Percentiles rank a stretch among this genome's conserved stretches.
These are phyloP conservation scores for Penicillium parvum DNA, from an alignment of 495 filamentous ascomycete species.

Conservation along the genomic window DNA sequence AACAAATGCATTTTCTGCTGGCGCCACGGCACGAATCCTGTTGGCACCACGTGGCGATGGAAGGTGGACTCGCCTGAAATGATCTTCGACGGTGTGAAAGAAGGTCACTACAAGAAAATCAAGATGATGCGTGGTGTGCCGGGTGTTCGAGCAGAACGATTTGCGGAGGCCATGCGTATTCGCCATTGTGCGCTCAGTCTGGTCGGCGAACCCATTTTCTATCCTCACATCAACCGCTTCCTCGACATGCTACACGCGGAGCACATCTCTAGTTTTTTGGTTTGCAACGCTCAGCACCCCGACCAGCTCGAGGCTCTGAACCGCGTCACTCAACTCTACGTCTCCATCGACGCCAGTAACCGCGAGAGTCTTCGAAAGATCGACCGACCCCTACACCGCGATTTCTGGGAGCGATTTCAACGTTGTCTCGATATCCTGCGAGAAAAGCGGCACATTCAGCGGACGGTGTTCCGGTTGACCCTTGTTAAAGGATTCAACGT, in stretches of 20 bases:
- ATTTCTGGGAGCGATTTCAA: conserved; percentile 96
- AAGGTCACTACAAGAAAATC: conserved; percentile 92
- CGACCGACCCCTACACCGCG: conserved; percentile 86
- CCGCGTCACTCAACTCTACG: conserved; percentile 90
- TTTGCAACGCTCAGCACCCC: conserved; percentile 98
- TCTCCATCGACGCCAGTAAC: conserved; percentile 91
- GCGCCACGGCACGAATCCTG: conserved; percentile 95
- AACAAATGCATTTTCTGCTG: conserved; percentile 99
- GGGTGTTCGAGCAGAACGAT: conserved; percentile 85
- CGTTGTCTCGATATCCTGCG: conserved; percentile 85
- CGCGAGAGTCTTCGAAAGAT: conserved; percentile 80
- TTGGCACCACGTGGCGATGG: conserved; percentile 96
- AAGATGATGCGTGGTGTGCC: conserved; percentile 94
- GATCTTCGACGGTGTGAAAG: conserved; percentile 86
- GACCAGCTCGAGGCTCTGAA: conserved; percentile 77
- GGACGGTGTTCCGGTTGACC: conserved; percentile 92
- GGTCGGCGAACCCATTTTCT: conserved; percentile 96
- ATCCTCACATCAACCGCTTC: conserved; percentile 93
- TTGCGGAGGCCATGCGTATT: conserved; percentile 88
- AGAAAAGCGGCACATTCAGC: conserved; percentile 72
- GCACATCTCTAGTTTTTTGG: conserved; percentile 88
- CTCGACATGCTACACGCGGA: conserved; percentile 73
- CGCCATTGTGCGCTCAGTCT: conserved; percentile 86
- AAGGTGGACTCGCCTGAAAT: conserved; percentile 82
- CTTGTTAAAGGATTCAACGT: conserved; percentile 96